Evolutionary conservation across 2,329 filamentous ascomycete species (phyloP).

Genomic region (Akanthomyces dipterigenus): DNA sequence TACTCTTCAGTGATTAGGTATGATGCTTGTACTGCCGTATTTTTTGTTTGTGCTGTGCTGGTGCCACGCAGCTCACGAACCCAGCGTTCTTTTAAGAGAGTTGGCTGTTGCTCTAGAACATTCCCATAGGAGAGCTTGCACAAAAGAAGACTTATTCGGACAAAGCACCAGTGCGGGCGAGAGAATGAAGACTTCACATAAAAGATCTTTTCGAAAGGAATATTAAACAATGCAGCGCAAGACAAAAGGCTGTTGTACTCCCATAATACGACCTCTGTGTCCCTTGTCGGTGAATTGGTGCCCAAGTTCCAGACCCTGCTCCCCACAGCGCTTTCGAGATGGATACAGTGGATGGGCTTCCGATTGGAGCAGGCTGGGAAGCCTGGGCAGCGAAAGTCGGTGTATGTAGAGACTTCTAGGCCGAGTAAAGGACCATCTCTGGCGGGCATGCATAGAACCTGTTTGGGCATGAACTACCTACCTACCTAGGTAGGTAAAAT

Average conservation of each 20-base stretch:
- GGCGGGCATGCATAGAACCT: neutral
- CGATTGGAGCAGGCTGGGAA: neutral
- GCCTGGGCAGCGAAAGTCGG: neutral
- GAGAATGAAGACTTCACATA: too few relatives aligned
- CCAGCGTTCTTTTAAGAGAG: neutral
- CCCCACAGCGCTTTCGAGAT: neutral
- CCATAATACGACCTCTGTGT: neutral
- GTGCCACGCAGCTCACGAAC: neutral
- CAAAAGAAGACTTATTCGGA: neutral
- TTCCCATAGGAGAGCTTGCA: neutral
- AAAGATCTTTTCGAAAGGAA: too few relatives aligned
- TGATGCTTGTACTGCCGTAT: neutral
- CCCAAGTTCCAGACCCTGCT: neutral
- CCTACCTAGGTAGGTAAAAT: too few relatives aligned
- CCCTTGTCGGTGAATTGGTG: slow-evolving; percentile 1
- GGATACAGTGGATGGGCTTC: neutral
- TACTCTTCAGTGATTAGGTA: too few relatives aligned
- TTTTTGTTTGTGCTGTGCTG: neutral
- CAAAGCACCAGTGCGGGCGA: neutral
- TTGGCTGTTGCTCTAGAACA: neutral
- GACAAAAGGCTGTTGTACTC: neutral
- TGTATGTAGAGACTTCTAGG: neutral
- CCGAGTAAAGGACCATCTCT: neutral
- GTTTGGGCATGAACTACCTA: neutral
- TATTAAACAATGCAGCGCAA: neutral